Percentiles rank a stretch among this genome's conserved stretches.
phyloP scores from a whole-genome alignment of 2,329 filamentous ascomycete genomes.

The Alternaria incomplexa region DNA sequence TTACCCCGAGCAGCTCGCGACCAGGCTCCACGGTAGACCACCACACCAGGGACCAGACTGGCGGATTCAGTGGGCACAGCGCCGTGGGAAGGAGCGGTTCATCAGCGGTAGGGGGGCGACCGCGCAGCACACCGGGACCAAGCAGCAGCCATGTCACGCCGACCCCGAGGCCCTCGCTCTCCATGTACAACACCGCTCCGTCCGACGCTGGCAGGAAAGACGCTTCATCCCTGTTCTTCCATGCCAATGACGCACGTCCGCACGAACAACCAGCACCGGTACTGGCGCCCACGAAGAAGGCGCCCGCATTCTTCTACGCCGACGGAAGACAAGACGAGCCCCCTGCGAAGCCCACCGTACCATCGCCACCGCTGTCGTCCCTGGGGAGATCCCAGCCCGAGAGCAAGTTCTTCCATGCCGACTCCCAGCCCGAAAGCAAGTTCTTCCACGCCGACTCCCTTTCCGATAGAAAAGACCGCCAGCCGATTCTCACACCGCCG shows the following conservation, averaged over 20 bases:
- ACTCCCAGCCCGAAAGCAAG: slow-evolving; percentile 55
- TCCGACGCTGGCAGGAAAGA: slow-evolving; percentile 37
- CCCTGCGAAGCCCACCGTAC: slow-evolving; percentile 20
- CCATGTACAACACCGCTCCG: slow-evolving; percentile 29
- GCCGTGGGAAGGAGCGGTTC: slow-evolving; percentile 26
- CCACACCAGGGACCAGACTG: slow-evolving; percentile 33
- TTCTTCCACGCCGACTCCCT: slow-evolving; percentile 75
- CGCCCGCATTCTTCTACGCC: slow-evolving; percentile 58
- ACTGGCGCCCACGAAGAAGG: slow-evolving; percentile 49
- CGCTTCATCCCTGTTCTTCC: slow-evolving; percentile 79
- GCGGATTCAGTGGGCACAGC: slow-evolving; percentile 32
- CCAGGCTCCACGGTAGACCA: slow-evolving; percentile 42
- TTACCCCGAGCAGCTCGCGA: slow-evolving; percentile 45
- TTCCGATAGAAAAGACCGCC: slow-evolving; percentile 47
- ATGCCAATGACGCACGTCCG: slow-evolving; percentile 74
- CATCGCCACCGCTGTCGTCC: slow-evolving; percentile 46
- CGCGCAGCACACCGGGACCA: slow-evolving; percentile 48
- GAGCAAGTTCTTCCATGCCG: slow-evolving; percentile 77
- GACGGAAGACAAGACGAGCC: slow-evolving; percentile 55
- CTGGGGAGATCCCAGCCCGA: slow-evolving; percentile 31
- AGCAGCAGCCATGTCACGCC: slow-evolving; percentile 26
- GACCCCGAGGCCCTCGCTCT: slow-evolving; percentile 31
- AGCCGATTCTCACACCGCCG: slow-evolving; percentile 43
- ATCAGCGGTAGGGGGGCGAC: slow-evolving; percentile 30
- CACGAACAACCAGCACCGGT: slow-evolving; percentile 41